Base-by-base conservation (phyloP, 495 filamentous ascomycete genomes). In the Xylaria castorea region DNA sequence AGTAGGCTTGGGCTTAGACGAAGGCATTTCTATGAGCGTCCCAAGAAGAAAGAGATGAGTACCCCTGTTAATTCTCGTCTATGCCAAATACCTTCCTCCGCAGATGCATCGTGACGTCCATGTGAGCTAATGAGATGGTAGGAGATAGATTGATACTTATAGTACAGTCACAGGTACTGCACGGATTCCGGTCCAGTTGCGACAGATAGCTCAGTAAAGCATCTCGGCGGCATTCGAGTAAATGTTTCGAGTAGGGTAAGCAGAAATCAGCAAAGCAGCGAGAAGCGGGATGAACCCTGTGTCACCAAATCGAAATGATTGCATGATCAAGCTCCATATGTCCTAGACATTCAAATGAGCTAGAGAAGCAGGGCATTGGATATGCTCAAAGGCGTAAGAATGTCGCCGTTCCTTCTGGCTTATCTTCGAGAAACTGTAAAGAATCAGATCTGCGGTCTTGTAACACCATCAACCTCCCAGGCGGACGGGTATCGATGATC, bases 1-100 rank as follows among this genome's bases (percentile, higher is more conserved):
- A 27, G 89, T 89, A 22, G 91, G 89, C 82, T 91, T 92, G 46
- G 87, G 87, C 78, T 88, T 89, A 50, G 86, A 81, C 48, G 83
- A 75, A 76, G 90, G 89, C 90, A 92, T 72, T 48, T 72, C 27
- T 61, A 22, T 55, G 25, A 38, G 66, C 11, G 44, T 55, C 30
- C 25, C 30, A 50, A 50, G 27, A 58, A 62, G 0, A 27, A 42
- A 48, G 27, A 9, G 16, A 44, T 44, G 42, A 40, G 4, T 25
- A 48, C 25, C 58, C 34, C 36, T 57, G 3, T 22, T 64, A 36
- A n/a, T 44, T 44, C 32, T 63, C 40, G 68, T 64, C 57, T 36
- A 14, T 55, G 44, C 44, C 40, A 51, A 44, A 34, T 46, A 61
- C 30, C 30, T n/a, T 38, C 32, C 20, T 51, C 60, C 48, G 14